Evolutionary conservation across 352 stramenopile genomes (phyloP), one percentile per base, ranked within the genome.

Genomic region (Phytophthora capsici): DNA sequence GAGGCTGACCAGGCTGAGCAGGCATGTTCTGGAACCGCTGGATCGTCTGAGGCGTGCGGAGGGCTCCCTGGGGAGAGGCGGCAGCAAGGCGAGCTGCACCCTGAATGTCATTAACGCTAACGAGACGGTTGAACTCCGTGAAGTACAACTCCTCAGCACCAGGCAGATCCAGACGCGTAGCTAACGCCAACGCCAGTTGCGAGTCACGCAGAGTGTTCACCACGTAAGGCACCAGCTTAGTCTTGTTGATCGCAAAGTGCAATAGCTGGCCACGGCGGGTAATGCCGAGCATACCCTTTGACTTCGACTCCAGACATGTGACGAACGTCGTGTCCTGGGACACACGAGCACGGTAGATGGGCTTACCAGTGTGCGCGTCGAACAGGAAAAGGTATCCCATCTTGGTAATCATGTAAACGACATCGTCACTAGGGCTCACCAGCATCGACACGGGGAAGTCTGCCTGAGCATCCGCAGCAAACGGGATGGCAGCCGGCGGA

Each of bases 381-480:
- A 99, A 99, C 62, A 99, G 89, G 87, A 99, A 99, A 32, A 99
- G 82, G 77, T 99, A 99, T 47, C 98, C 98, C 93, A 99, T 99
- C 90, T 99, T 99, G 30, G 98, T 99, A 64, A 99, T 97, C 80
- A 99, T 95, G 77, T 99, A 99, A 40, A 99, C 91, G 51, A 99
- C 78, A 57, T 99, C 95, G 58, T 98, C 91, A 32, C 78, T 73
- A 13, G 90, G 84, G 30, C 81, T 96, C 53, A 98, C 85, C 43
- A 98, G 77, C 81, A 99, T 97, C 64, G 91, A 98, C 38, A 99
- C 98, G 4, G 98, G 97, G 83, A 99, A 99, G 80, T 99, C 98
- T 47, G 93, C 90, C 22, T 88, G 86, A 4, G 97, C 97, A 76
- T 99, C 98, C 0, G 96, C 85, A 25, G 98, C 95, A 62, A 99